A percentile compares a stretch with the other conserved stretches of the same genome.
These are phyloP conservation scores for Triticum timopheevii DNA, from an alignment of 176 grass and related monocot species.

Conservation along the genomic window DNA sequence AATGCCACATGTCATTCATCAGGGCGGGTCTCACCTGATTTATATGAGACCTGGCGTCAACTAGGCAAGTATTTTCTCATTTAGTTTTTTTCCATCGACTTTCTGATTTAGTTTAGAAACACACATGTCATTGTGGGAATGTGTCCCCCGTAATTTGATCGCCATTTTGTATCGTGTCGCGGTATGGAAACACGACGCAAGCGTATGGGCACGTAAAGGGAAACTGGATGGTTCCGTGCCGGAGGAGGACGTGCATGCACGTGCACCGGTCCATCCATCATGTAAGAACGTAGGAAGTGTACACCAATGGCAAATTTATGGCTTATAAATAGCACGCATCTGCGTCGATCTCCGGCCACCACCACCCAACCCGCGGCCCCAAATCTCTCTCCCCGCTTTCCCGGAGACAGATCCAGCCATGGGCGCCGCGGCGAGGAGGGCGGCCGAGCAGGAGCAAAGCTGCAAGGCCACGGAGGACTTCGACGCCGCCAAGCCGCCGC, in stretches of 20 bases:
- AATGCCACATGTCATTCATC: too few relatives aligned
- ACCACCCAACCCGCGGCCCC: constrained; percentile 13
- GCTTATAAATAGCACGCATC: constrained; percentile 7
- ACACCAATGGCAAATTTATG: background rate
- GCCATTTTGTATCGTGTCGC: background rate
- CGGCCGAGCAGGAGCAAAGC: constrained; percentile 15
- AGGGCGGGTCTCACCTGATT: too few relatives aligned
- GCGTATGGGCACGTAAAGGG: background rate
- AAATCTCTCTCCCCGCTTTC: background rate
- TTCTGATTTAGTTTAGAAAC: too few relatives aligned
- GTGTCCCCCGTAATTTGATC: background rate
- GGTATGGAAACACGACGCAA: background rate
- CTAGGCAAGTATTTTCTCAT: too few relatives aligned
- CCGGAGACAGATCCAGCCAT: constrained; percentile 14
- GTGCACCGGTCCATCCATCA: background rate
- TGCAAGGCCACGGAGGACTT: constrained; percentile 53
- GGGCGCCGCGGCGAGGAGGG: constrained; percentile 7
- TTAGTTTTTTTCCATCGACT: too few relatives aligned
- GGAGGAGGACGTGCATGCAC: background rate
- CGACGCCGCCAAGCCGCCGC: constrained; percentile 60
- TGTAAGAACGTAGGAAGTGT: background rate
- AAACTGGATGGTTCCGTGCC: background rate
- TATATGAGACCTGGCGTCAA: too few relatives aligned
- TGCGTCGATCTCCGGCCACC: background rate
- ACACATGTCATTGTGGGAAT: too few relatives aligned